Conservation (phyloP, 495 filamentous ascomycete genomes). For the Podospora bellae-mahoneyi region DNA sequence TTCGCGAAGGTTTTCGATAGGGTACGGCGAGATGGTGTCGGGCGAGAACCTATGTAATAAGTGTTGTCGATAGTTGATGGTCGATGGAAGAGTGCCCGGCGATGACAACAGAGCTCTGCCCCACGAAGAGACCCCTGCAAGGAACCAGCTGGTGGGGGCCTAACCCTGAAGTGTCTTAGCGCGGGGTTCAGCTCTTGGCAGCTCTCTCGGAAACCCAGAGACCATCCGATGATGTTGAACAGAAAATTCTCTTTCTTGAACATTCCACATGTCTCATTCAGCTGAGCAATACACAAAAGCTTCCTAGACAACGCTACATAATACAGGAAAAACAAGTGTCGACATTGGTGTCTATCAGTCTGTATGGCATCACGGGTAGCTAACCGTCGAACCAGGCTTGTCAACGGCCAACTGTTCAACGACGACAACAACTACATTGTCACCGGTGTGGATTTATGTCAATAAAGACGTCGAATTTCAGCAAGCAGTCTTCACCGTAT, state of each 20-base stretch:
- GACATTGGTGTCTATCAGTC: no score
- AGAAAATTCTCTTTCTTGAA: not conserved
- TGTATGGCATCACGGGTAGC: no score
- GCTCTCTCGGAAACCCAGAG: not conserved
- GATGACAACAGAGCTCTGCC: conserved; percentile 15
- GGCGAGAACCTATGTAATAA: no score
- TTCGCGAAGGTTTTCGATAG: not conserved
- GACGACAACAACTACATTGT: no score
- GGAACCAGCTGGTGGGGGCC: not conserved
- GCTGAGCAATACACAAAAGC: not conserved
- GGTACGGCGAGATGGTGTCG: not conserved
- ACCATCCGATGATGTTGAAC: not conserved
- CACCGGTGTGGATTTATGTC: no score
- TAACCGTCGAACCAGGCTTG: no score
- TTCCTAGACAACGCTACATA: not conserved
- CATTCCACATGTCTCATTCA: not conserved
- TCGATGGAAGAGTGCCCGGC: not conserved
- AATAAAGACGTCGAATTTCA: no score
- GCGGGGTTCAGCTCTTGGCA: not conserved
- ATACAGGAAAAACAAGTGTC: not conserved
- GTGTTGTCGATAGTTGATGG: not conserved
- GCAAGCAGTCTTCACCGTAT: not conserved
- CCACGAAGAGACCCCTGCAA: conserved; percentile 13
- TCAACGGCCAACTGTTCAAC: no score
- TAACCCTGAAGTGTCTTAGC: not conserved